Conservation (phyloP, 2,329 filamentous ascomycete species). For the Paecilomyces sp. region DNA sequence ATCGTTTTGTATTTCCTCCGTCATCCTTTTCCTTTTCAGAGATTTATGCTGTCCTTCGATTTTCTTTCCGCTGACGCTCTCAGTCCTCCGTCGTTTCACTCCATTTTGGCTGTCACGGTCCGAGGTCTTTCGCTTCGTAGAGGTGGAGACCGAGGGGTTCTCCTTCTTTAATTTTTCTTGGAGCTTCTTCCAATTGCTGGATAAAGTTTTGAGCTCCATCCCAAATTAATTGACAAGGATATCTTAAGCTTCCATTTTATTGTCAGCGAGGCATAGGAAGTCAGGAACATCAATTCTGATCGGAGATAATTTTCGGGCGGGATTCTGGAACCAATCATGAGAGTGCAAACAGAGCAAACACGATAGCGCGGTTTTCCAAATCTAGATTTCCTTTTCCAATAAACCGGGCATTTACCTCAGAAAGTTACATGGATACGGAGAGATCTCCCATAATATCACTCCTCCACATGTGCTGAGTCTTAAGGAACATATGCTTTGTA, state of each 20-base stretch:
- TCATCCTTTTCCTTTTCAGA: conserved; percentile 26
- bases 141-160: conserved; percentile 8
- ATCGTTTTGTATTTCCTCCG: conserved; percentile 12
- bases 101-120: conserved; percentile 23
- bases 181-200: conserved; percentile 46
- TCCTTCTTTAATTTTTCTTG: conserved; percentile 37
- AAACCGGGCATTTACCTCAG: no score
- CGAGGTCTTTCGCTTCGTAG: conserved; percentile 27
- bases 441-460: no score
- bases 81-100: conserved; percentile 26
- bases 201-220: conserved; percentile 39
- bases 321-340: neutral
- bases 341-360: conserved; percentile 9
- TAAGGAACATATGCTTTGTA: no score
- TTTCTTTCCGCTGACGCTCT: conserved; percentile 14
- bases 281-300: conserved; percentile 5
- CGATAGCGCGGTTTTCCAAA: neutral
- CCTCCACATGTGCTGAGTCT: no score
- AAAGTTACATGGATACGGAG: no score
- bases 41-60: conserved; percentile 11
- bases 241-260: conserved; percentile 7
- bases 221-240: conserved; percentile 8
- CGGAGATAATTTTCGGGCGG: neutral
- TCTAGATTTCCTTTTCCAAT: neutral
- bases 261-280: conserved; percentile 12